Percentiles rank a stretch among this genome's conserved stretches.
These are phyloP conservation scores for Conoideocrella luteorostrata DNA, from an alignment of 2,329 filamentous ascomycete species.

Conservation along the genomic window DNA sequence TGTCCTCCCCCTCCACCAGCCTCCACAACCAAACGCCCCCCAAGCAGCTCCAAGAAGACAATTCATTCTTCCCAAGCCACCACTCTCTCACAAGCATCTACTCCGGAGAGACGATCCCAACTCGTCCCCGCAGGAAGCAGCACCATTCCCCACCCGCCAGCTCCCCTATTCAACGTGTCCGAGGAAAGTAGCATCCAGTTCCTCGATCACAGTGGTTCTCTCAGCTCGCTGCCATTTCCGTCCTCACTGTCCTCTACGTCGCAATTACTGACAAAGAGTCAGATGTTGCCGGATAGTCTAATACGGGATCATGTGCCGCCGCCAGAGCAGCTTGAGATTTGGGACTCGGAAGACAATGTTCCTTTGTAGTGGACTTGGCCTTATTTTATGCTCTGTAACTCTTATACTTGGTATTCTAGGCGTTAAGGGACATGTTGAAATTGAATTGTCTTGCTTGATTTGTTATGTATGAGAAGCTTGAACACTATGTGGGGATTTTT, in stretches of 20 bases:
- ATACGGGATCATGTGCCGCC: conserved; percentile 27
- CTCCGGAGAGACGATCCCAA: conserved; percentile 19
- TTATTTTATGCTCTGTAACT: no score
- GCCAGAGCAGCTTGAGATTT: conserved; percentile 25
- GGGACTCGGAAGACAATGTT: conserved; percentile 29
- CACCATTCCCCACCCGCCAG: background rate
- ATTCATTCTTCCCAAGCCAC: conserved; percentile 29
- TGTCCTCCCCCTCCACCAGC: background rate
- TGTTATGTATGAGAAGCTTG: no score
- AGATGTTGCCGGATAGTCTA: conserved; percentile 45
- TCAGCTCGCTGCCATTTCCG: conserved; percentile 11
- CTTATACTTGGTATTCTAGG: no score
- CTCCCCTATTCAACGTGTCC: conserved; percentile 14
- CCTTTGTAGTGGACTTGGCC: no score
- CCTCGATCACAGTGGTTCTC: conserved; percentile 18
- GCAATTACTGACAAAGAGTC: conserved; percentile 45
- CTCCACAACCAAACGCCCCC: conserved; percentile 13
- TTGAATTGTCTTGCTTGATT: no score
- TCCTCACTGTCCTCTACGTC: conserved; percentile 24
- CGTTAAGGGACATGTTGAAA: no score
- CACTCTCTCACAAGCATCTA: conserved; percentile 29
- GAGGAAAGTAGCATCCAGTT: conserved; percentile 19
- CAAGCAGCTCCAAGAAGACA: conserved; percentile 6
- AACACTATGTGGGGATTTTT: no score
- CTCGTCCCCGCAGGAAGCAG: background rate